Conservation (phyloP, 441 rosid species). For the Aquilaria agallochum region DNA sequence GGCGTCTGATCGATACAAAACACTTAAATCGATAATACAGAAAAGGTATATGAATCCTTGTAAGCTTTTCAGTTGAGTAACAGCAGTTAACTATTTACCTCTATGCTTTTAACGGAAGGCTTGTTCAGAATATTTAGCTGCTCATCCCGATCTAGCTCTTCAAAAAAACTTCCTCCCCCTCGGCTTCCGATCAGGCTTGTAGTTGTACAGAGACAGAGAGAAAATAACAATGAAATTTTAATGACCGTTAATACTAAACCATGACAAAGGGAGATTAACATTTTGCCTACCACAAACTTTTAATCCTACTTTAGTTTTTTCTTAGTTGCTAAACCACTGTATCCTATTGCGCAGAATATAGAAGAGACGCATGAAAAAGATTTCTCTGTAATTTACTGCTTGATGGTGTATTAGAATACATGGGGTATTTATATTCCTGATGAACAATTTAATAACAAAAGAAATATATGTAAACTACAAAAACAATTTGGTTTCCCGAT, state of each 20-base stretch:
- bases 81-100: neutral
- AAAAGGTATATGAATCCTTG: neutral
- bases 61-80: too few species aligned
- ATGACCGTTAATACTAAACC: neutral
- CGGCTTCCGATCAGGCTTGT: neutral
- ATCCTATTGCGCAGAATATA: too few species aligned
- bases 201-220: neutral
- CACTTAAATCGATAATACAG: neutral
- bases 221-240: neutral
- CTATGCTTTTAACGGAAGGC: conserved; percentile 2
- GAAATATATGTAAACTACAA: too few species aligned
- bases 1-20: neutral
- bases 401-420: too few species aligned
- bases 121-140: neutral
- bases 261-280: neutral
- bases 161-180: neutral
- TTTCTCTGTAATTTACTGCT: too few species aligned
- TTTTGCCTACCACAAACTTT: too few species aligned
- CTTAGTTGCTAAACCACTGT: too few species aligned
- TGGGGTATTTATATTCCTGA: too few species aligned
- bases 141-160: conserved; percentile 4
- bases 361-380: too few species aligned
- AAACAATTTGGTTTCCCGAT: too few species aligned
- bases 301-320: too few species aligned
- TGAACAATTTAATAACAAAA: too few species aligned